Base-by-base conservation (phyloP, 148 eudicot genomes). In the Fallopia convolvulus region DNA sequence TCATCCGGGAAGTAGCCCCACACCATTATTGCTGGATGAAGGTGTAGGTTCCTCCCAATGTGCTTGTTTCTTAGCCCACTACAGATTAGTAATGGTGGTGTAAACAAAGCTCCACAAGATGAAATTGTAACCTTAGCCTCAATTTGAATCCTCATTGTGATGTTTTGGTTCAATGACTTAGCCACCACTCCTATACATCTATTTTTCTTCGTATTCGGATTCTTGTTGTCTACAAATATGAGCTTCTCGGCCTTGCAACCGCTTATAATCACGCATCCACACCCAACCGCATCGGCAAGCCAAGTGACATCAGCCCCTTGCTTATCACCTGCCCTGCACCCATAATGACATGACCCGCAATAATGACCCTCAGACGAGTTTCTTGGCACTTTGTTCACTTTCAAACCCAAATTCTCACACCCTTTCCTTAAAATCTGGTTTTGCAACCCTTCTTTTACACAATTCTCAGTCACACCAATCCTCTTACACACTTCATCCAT, bases 1-100 rank as follows among this genome's bases (percentile, higher is more conserved):
- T 73, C 81, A 50, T 87, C 84, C 0, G 94, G 92, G 65, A 90
- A 90, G 82, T 90, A 84, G 12, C 94, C 94, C 94, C 94, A 90
- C 39, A 84, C 89, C 85, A 88, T 78, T 49, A 77, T 75, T 21
- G 80, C 53, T 0, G 92, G 92, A 71, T 90, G 94, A 61, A 88
- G 83, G 32, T 86, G 92, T 33, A 90, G 87, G 79, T 90, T 87
- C 48, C 71, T 80, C 6, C 94, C 94, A 0, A 90, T 90, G 72
- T 87, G 83, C 60, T 60, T 61, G 83, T 90, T 90, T 32, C 70
- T 87, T 41, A 90, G 50, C 48, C 94, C 94, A 75, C 94, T 90
- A 0, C 80, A 50, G 5, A 80, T 76, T 58, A 90, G 41, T 2
- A 90, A 78, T 0, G 88, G 92, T 6, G 94, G 92, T 58, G 94